Percentiles rank a stretch among this genome's conserved stretches.
Conservation (phyloP, 2,329 filamentous ascomycete species). For the Pleurostoma richardsiae region DNA sequence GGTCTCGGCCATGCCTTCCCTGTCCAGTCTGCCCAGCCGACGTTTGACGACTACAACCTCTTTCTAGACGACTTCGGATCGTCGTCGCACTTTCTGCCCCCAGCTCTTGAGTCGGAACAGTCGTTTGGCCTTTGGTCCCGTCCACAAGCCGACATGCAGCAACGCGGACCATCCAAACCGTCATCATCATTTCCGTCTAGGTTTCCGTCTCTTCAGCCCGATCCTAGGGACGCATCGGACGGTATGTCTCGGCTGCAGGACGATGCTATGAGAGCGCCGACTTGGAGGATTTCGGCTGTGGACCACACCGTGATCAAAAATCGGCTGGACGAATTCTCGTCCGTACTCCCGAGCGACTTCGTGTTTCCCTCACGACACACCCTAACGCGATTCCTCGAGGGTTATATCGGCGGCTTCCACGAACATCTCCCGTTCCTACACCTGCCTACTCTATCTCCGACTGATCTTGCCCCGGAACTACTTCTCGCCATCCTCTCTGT, state of each 20-base stretch:
- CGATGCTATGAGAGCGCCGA: constrained; percentile 29
- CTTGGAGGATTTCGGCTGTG: constrained; percentile 43
- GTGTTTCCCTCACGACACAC: constrained; percentile 66
- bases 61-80: constrained; percentile 54
- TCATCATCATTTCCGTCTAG: constrained; percentile 49
- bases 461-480: constrained; percentile 63
- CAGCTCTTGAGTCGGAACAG: constrained; percentile 45
- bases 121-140: constrained; percentile 44
- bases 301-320: constrained; percentile 53
- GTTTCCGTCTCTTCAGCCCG: constrained; percentile 48
- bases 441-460: constrained; percentile 58
- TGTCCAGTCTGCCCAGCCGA: constrained; percentile 28
- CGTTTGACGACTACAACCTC: constrained; percentile 53
- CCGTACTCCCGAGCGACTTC: constrained; percentile 57
- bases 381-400: constrained; percentile 62
- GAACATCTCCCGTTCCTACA: constrained; percentile 60
- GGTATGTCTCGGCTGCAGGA: constrained; percentile 31
- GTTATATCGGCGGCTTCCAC: constrained; percentile 63
- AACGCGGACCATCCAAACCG: constrained; percentile 38
- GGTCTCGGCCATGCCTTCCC: constrained; percentile 34
- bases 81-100: constrained; percentile 48
- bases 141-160: constrained; percentile 22
- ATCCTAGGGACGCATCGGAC: constrained; percentile 40
- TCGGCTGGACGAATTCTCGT: constrained; percentile 56
- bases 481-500: constrained; percentile 63